Base-by-base conservation (phyloP, 78 protist genomes). In the Cyanophora paradoxa region DNA sequence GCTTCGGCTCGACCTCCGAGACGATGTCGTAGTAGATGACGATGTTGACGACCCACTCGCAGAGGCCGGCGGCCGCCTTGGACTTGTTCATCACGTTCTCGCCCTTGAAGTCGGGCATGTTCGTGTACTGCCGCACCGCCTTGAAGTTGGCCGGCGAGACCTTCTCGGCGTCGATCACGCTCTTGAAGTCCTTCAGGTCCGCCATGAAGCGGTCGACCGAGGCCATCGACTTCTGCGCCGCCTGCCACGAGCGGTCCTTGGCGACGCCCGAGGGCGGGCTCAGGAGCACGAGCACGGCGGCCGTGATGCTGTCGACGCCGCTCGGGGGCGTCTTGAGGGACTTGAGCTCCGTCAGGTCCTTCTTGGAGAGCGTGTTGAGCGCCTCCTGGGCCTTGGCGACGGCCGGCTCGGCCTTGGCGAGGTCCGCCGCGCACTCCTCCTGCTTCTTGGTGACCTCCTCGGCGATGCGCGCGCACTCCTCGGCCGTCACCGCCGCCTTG, bases 361-460 rank as follows among this genome's bases (percentile, higher is more conserved):
- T 67, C 75, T 79, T 80, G 73, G 85, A 67, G n/a, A 91, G 63
- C 24, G 82, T 54, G 65, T 88, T 73, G 41, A 91, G 85, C 14
- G 95, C 95, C 5, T 73, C 86, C 36, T 69, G 37, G 26, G 95
- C 92, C 31, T 56, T 79, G 34, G 64, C 54, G 39, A 91, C 77
- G n/a, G 73, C 78, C 1, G 95, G 95, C 62, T 81, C 70, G 41
- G 92, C 95, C 17, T 61, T 63, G 30, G 37, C 67, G 19, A 91
- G 79, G 26, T 85, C 92, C 17, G 5, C 26, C 42, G 76, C 73
- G 81, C 87, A 78, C 28, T 67, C 76, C 10, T 36, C 66, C 66
- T 79, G 57, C 67, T 44, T 34, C 54, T 1, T 31, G 3, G 17
- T 22, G 28, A 74, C 82, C n/a, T 26, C 76, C 36, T 31, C 44